A percentile compares a stretch with the other conserved stretches of the same genome.
Evolutionary conservation across 345 rosid genomes (phyloP).

Genomic region (Syzygium aqueum): DNA sequence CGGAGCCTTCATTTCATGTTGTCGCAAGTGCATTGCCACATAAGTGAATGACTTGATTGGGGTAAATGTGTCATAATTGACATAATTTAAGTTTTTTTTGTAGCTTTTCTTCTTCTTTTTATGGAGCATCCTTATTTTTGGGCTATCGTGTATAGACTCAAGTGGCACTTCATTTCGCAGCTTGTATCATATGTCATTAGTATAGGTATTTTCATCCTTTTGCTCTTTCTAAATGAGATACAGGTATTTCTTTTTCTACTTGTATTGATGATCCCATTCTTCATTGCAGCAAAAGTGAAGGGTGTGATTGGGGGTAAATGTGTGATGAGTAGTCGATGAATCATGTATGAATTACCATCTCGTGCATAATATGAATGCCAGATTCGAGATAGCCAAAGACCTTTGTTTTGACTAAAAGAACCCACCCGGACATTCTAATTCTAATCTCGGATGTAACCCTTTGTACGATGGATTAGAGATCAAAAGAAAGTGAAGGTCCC

Average conservation of each 20-base stretch:
- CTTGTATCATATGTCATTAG: background rate
- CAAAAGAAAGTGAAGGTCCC: background rate
- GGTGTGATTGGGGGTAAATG: background rate
- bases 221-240: background rate
- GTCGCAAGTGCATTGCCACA: too few relatives aligned
- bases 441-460: background rate
- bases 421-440: background rate
- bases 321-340: too few relatives aligned
- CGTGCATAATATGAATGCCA: background rate
- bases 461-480: background rate
- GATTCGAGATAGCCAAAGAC: background rate
- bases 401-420: background rate
- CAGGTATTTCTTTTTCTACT: background rate
- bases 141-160: background rate
- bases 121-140: too few relatives aligned
- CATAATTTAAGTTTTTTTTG: too few relatives aligned
- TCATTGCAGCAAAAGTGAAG: background rate
- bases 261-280: background rate
- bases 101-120: too few relatives aligned
- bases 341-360: too few relatives aligned
- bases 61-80: too few relatives aligned
- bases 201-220: background rate
- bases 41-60: too few relatives aligned
- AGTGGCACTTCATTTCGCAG: background rate
- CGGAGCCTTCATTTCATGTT: too few relatives aligned